These are phyloP conservation scores for Trichoderma sp. DNA, from an alignment of 2,329 filamentous ascomycete genomes.

Conservation along the genomic window DNA sequence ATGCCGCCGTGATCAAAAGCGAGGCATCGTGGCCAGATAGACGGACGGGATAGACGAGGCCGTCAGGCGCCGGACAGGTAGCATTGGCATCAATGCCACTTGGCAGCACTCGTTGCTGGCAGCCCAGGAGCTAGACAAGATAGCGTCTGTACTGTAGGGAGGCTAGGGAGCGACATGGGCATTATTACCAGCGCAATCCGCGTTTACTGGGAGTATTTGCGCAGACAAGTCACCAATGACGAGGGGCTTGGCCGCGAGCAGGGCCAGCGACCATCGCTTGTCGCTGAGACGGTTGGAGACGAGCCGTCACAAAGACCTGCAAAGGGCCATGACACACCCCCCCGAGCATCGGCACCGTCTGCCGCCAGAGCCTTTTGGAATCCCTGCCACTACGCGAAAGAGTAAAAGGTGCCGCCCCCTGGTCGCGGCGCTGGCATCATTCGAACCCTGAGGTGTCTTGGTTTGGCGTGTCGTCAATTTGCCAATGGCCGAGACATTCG, in stretches of 20 bases:
- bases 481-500: background rate
- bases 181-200: slow-evolving; percentile 13
- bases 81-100: background rate
- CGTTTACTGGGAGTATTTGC: slow-evolving; percentile 12
- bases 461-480: background rate
- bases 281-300: background rate
- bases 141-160: background rate
- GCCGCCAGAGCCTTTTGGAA: slow-evolving; percentile 16
- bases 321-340: background rate
- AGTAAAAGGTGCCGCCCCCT: slow-evolving; percentile 14
- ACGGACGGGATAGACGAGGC: slow-evolving; percentile 10
- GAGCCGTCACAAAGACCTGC: background rate
- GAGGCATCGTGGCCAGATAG: background rate
- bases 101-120: slow-evolving; percentile 5
- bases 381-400: slow-evolving; percentile 19
- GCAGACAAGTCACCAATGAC: slow-evolving; percentile 7
- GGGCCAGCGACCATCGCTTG: background rate
- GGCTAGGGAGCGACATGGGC: slow-evolving; percentile 6
- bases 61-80: slow-evolving; percentile 13
- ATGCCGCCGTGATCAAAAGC: background rate
- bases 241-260: background rate
- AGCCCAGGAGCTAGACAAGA: slow-evolving; percentile 3
- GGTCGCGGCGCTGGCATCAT: slow-evolving; percentile 16
- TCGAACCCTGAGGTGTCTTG: slow-evolving; percentile 13
- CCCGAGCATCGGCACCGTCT: slow-evolving; percentile 21